phyloP scores from a whole-genome alignment of 2,329 filamentous ascomycete species.

The Pestalotiopsis sp. region DNA sequence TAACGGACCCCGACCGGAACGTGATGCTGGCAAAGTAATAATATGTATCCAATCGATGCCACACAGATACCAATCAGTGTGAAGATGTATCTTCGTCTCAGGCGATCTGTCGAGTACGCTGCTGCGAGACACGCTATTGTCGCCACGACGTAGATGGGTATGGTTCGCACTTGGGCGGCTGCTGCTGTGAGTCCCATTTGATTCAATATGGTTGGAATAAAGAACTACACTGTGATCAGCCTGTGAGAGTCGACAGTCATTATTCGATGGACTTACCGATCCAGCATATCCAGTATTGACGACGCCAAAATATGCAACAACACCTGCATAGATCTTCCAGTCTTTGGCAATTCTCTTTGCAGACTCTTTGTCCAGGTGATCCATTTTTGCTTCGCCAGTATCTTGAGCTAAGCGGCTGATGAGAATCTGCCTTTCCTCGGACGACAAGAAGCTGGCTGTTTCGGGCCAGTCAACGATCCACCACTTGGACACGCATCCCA shows the following conservation, averaged over 20 bases:
- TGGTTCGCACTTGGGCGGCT: conserved; percentile 37
- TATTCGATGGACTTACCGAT: conserved; percentile 18
- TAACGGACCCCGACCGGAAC: conserved; percentile 53
- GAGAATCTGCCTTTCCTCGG: conserved; percentile 45
- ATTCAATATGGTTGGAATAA: conserved; percentile 40
- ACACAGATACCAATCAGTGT: conserved; percentile 51
- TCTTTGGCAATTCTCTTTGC: conserved; percentile 48
- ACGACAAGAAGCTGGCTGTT: conserved; percentile 45
- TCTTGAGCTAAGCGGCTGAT: conserved; percentile 36
- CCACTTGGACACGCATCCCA: conserved; percentile 44
- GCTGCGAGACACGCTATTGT: conserved; percentile 30
- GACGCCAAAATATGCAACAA: conserved; percentile 37
- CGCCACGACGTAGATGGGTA: conserved; percentile 40
- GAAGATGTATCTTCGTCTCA: conserved; percentile 56
- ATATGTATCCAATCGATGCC: conserved; percentile 55
- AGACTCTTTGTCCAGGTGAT: conserved; percentile 51
- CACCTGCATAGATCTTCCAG: conserved; percentile 46
- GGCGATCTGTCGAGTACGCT: conserved; percentile 50
- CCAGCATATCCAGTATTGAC: conserved; percentile 49
- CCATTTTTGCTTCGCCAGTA: conserved; percentile 49
- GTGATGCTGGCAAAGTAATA: conserved; percentile 51
- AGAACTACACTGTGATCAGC: conserved; percentile 23
- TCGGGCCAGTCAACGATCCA: conserved; percentile 41
- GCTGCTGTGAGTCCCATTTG: conserved; percentile 37
- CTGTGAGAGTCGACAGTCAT: neutral